A percentile compares a stretch with the other conserved stretches of the same genome.
Conservation (phyloP, 2,329 filamentous ascomycete genomes). For the Penicillium sp. region DNA sequence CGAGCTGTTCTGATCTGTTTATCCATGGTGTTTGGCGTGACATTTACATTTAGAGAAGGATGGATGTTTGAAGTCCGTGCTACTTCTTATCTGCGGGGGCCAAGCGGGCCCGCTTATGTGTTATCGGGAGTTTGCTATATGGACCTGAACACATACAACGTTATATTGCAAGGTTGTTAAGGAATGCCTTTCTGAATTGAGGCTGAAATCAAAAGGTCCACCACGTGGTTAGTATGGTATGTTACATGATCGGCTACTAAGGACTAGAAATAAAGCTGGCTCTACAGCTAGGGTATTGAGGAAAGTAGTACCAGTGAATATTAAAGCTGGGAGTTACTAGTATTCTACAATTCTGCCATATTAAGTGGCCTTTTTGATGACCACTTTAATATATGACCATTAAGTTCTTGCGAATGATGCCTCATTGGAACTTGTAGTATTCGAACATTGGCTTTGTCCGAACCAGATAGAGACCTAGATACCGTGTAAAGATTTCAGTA, state of each 20-base stretch:
- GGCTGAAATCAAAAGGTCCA: neutral
- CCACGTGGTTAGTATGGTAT: neutral
- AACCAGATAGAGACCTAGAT: too few species aligned
- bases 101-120: slow-evolving; percentile 4
- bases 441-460: too few species aligned
- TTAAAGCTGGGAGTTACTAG: neutral
- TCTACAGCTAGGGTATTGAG: neutral
- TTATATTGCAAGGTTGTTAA: neutral
- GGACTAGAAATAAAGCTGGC: neutral
- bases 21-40: slow-evolving; percentile 16
- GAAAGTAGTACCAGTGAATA: neutral
- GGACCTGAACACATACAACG: neutral
- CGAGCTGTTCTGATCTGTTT: slow-evolving; percentile 16
- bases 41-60: neutral
- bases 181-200: neutral
- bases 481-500: neutral
- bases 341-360: neutral
- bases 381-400: neutral
- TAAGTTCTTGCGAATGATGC: neutral
- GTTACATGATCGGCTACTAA: neutral
- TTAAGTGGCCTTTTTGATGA: neutral
- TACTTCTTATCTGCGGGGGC: slow-evolving; percentile 5
- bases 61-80: neutral
- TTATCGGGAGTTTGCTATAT: neutral
- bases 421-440: neutral